Base-by-base conservation (phyloP, 139 green algal genomes). In the Asterochloris sp. region DNA sequence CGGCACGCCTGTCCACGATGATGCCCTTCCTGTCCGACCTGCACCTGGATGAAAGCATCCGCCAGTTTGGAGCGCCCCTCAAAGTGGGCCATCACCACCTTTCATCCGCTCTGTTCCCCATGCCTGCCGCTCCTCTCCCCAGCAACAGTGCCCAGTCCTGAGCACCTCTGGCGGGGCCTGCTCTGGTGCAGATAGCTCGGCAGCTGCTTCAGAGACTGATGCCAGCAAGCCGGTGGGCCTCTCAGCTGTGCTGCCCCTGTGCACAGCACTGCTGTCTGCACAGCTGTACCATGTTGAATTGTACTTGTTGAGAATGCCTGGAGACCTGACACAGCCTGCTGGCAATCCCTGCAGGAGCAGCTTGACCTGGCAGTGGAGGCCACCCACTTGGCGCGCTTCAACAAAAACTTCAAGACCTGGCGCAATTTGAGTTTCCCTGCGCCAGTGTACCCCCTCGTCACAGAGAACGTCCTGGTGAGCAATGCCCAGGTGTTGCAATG, bases 61-160 rank as follows among this genome's bases (percentile, higher is more conserved):
- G 92, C 83, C 97, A 99, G 89, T 99, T 99, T 91, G 95, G 92
- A 15, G 93, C 91, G 27, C 98, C 96, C 28, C 92, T 99, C 83
- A 79, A 80, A 38, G 38, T 54, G 38, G 38, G 38, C 38, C 38
- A 54, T 6, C 38, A 54, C 38, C 38, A 54, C 4, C 4, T 54
- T 6, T 6, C 6, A 54, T 54, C 38, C 6, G 4, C 2, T 54
- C 38, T 54, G 38, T 54, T 6, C 38, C 38, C 38, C 38, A 54
- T 6, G 38, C 6, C 38, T 54, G 38, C 38, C 6, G 38, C 38
- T 6, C 2, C 4, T 2, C 38, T 54, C 38, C 4, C 38, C 38
- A 54, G 38, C 38, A 54, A 6, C 38, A 54, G 38, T 54, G 38
- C 38, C 38, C 38, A 54, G 38, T 54, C 6, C 38, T 54, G 38